Evolutionary conservation across 352 stramenopile genomes (phyloP).

Genomic region (Pythium coloratum): DNA sequence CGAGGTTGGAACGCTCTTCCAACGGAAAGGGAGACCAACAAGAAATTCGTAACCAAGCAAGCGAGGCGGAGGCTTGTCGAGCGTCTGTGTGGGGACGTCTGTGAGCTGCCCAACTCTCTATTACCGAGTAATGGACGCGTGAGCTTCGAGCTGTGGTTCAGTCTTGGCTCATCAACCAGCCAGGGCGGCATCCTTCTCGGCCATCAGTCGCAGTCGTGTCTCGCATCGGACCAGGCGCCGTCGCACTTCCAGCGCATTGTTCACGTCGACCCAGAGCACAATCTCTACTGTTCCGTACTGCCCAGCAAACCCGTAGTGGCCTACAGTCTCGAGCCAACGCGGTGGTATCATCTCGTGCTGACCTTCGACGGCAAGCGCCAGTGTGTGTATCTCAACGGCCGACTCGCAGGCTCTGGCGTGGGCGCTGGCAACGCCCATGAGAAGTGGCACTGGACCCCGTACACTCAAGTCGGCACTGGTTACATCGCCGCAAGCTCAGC

Average conservation of each 20-base stretch:
- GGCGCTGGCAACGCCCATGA: neutral
- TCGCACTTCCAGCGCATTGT: conserved; percentile 12
- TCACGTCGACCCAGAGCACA: conserved; percentile 13
- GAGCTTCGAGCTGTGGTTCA: conserved; percentile 24
- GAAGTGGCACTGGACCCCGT: conserved; percentile 17
- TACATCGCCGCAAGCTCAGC: conserved; percentile 6
- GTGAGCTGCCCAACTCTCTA: conserved; percentile 12
- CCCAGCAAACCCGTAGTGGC: conserved; percentile 13
- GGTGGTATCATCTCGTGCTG: conserved; percentile 17
- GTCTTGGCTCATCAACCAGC: neutral
- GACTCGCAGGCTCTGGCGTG: neutral
- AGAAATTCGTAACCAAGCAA: neutral
- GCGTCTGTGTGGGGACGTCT: conserved; percentile 9
- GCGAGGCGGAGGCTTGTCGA: neutral
- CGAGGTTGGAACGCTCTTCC: conserved; percentile 1
- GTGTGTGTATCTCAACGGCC: conserved; percentile 16
- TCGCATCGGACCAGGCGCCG: neutral
- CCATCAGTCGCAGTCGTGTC: conserved; percentile 10
- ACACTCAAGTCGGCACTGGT: conserved; percentile 11
- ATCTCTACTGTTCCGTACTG: conserved; percentile 21
- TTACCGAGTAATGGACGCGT: conserved; percentile 12
- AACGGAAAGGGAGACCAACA: neutral
- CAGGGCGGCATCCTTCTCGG: conserved; percentile 16
- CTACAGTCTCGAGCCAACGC: neutral
- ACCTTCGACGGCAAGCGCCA: conserved; percentile 11